Base-by-base conservation (phyloP, 306 rosid genomes). In the Vachellia collinsii region DNA sequence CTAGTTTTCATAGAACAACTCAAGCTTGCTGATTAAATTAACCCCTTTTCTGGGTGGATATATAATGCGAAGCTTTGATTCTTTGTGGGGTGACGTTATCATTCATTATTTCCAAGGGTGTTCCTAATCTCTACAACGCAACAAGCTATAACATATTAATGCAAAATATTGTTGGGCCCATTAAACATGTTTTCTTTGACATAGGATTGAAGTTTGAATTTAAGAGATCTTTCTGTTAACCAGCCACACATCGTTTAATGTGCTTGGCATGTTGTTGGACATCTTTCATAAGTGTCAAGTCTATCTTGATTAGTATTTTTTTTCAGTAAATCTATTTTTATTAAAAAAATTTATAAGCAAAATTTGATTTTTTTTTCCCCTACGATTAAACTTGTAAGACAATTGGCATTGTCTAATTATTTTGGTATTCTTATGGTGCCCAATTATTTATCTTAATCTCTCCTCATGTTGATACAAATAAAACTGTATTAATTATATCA, bases 161-260 rank as follows among this genome's bases (percentile, higher is more conserved):
- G 84, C 74, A 70, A 29, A 5, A 50, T 83, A 84, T 81, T 88
- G 37, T 75, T 77, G 13, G 90, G 85, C 11, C 88, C 88, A 58
- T 13, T 86, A 47, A 23, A 4, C 37, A 4, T 29, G 41, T 63
- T 25, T 62, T 12, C 42, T 29, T 13, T 56, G 11, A 19, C 25
- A 20, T 20, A 11, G 8, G 62, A 1, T 56, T 56, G 5, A 9
- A 56, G 8, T 20, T 56, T n/a, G n/a, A n/a, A n/a, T n/a, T n/a
- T 4, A 8, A 56, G 34, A 23, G 16, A 23, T 9, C 16, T 23
- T 64, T 34, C 5, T 36, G 6, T 7, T 36, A 36, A 64, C 11
- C 8, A 36, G 0, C 36, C 87, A 25, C 68, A 5, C 39, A 6
- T 87, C 80, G 88, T 88, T 77, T 75, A 8, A 63, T 53, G 88